These are phyloP conservation scores for Claviceps pazoutovae DNA, from an alignment of 2,329 filamentous ascomycete species.

Conservation along the genomic window DNA sequence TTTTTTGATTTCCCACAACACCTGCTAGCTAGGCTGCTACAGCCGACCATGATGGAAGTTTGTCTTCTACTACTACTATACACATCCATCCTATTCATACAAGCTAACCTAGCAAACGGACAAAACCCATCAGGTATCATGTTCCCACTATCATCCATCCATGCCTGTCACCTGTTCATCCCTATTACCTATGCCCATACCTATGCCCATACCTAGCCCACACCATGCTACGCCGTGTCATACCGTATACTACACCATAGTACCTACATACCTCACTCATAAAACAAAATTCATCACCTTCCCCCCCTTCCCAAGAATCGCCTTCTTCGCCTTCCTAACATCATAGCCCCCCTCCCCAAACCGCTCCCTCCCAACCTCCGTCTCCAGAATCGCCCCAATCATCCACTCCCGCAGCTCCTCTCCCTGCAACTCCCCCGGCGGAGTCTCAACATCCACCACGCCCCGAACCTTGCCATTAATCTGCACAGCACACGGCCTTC, in stretches of 20 bases:
- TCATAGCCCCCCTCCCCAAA: conserved; percentile 32
- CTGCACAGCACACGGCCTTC: conserved; percentile 52
- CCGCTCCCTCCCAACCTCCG: conserved; percentile 44
- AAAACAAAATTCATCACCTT: conserved; percentile 64
- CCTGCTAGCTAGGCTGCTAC: too few relatives aligned
- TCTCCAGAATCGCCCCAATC: conserved; percentile 44
- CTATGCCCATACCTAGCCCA: too few relatives aligned
- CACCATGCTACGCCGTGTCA: too few relatives aligned
- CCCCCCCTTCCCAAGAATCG: conserved; percentile 53
- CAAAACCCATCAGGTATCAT: too few relatives aligned
- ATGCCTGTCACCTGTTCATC: too few relatives aligned
- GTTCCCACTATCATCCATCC: too few relatives aligned
- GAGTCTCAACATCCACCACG: conserved; percentile 47
- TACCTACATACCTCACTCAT: conserved; percentile 11
- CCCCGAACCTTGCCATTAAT: conserved; percentile 68
- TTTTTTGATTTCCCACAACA: too few relatives aligned
- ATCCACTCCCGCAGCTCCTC: conserved; percentile 45
- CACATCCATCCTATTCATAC: background rate
- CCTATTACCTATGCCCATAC: too few relatives aligned
- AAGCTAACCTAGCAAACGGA: background rate
- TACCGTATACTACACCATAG: too few relatives aligned
- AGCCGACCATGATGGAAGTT: too few relatives aligned
- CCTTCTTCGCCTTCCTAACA: conserved; percentile 41
- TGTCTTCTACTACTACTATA: background rate
- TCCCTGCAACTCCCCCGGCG: conserved; percentile 26